Percentiles rank a stretch among this genome's conserved stretches.
phyloP scores from a whole-genome alignment of 2,329 filamentous ascomycete genomes.

The Stachybotrys chartarum region DNA sequence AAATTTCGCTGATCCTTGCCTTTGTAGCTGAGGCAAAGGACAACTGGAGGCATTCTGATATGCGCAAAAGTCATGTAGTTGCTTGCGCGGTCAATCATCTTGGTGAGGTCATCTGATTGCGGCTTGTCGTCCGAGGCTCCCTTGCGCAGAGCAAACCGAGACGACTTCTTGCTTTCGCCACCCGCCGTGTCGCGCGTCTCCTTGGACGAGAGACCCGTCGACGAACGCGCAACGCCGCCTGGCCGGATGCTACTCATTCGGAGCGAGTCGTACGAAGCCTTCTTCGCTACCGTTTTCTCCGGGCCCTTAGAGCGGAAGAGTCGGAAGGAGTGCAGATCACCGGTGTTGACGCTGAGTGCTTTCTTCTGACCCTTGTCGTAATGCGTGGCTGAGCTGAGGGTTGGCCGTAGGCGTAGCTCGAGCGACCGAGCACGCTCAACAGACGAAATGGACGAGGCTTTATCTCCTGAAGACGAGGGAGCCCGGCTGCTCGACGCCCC shows the following conservation, averaged over 20 bases:
- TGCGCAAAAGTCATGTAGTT: constrained; percentile 97
- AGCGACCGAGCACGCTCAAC: constrained; percentile 64
- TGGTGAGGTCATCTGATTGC: constrained; percentile 80
- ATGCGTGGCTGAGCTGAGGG: constrained; percentile 53
- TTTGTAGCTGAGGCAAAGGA: constrained; percentile 93
- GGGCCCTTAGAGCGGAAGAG: constrained; percentile 39
- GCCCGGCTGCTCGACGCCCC: constrained; percentile 30
- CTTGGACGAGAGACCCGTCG: constrained; percentile 37
- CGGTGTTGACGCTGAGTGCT: constrained; percentile 40
- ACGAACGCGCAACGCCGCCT: constrained; percentile 34
- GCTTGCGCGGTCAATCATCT: constrained; percentile 92
- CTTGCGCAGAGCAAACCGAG: constrained; percentile 50
- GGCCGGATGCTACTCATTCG: constrained; percentile 33
- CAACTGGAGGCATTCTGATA: constrained; percentile 90
- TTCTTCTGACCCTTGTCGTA: constrained; percentile 33
- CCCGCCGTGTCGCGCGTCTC: constrained; percentile 27
- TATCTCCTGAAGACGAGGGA: constrained; percentile 31
- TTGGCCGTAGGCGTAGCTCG: constrained; percentile 77
- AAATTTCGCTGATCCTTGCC: constrained; percentile 92
- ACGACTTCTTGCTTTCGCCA: constrained; percentile 37
- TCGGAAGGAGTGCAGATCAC: constrained; percentile 43
- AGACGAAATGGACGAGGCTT: constrained; percentile 37
- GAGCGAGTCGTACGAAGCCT: constrained; percentile 51
- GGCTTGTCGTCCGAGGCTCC: constrained; percentile 47
- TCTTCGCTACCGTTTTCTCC: constrained; percentile 40